These are phyloP conservation scores for Heritiera littoralis DNA, from an alignment of 345 rosid species.

Conservation along the genomic window DNA sequence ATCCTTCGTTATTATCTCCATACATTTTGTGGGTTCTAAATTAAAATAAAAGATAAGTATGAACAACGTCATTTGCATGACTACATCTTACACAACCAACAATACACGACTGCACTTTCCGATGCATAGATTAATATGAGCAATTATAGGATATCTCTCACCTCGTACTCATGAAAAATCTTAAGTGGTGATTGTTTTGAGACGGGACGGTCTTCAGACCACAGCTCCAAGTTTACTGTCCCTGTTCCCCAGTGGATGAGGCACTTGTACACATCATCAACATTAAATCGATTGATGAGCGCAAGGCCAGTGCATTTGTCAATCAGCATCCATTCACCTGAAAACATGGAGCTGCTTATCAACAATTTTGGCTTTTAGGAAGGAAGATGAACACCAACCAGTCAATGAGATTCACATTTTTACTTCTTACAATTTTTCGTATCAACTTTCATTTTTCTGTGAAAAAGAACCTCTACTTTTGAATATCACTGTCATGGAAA, in stretches of 20 bases:
- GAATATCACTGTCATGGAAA: background rate
- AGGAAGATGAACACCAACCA: background rate
- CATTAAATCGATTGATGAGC: conserved; percentile 59
- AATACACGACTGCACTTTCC: background rate
- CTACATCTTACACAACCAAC: no score
- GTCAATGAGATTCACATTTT: background rate
- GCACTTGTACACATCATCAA: conserved; percentile 61
- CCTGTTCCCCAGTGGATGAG: conserved; percentile 75
- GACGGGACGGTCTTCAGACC: conserved; percentile 89
- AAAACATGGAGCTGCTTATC: background rate
- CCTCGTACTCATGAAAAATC: conserved; percentile 70
- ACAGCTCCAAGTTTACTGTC: conserved; percentile 77
- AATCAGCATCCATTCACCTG: conserved; percentile 83
- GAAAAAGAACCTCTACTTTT: background rate
- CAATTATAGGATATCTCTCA: conserved; percentile 31
- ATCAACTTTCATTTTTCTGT: no score
- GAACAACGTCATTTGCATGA: no score
- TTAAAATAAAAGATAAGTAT: no score
- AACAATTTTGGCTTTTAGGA: background rate
- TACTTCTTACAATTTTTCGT: background rate
- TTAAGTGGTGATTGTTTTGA: conserved; percentile 65
- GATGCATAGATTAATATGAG: background rate
- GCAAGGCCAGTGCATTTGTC: conserved; percentile 62
- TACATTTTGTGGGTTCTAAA: no score
- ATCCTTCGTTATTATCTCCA: no score